Conservation (phyloP, 495 filamentous ascomycete genomes). For the Barbatosphaeria neglecta region DNA sequence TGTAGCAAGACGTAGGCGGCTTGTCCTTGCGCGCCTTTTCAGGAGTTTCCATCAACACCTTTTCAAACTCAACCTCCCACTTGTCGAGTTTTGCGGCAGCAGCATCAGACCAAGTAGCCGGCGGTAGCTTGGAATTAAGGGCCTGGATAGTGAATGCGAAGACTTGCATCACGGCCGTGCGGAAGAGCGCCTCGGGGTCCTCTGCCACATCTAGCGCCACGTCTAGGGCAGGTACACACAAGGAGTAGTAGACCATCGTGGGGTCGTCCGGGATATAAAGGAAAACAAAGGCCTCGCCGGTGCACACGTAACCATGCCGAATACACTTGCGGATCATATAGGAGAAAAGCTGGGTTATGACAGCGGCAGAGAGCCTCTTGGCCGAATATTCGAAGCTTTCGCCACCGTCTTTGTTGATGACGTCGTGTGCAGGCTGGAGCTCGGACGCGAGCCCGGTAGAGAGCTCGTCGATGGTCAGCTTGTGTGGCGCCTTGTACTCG, state of each 20-base stretch:
- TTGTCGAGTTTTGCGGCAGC: slow-evolving; percentile 11
- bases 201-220: slow-evolving; percentile 23
- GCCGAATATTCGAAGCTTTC: slow-evolving; percentile 11
- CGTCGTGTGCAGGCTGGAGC: slow-evolving; percentile 15
- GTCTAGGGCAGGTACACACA: slow-evolving; percentile 29
- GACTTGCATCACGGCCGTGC: slow-evolving; percentile 33
- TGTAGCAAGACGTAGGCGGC: slow-evolving; percentile 15
- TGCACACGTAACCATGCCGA: slow-evolving; percentile 33
- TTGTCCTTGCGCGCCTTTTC: slow-evolving; percentile 14
- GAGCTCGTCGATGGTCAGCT: slow-evolving; percentile 20
- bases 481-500: slow-evolving; percentile 34
- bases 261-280: slow-evolving; percentile 32
- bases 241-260: slow-evolving; percentile 22
- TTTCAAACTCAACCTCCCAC: slow-evolving; percentile 28
- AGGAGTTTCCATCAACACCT: slow-evolving; percentile 19
- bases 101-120: slow-evolving; percentile 28
- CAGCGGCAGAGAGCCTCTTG: slow-evolving; percentile 20
- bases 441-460: slow-evolving; percentile 15
- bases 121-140: slow-evolving; percentile 19
- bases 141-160: slow-evolving; percentile 36
- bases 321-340: slow-evolving; percentile 34
- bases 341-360: slow-evolving; percentile 35
- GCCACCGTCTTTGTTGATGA: slow-evolving; percentile 18
- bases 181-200: slow-evolving; percentile 22
- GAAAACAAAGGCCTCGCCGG: slow-evolving; percentile 36